phyloP scores from a whole-genome alignment of 805 yeast species.

The Spathaspora boniae region DNA sequence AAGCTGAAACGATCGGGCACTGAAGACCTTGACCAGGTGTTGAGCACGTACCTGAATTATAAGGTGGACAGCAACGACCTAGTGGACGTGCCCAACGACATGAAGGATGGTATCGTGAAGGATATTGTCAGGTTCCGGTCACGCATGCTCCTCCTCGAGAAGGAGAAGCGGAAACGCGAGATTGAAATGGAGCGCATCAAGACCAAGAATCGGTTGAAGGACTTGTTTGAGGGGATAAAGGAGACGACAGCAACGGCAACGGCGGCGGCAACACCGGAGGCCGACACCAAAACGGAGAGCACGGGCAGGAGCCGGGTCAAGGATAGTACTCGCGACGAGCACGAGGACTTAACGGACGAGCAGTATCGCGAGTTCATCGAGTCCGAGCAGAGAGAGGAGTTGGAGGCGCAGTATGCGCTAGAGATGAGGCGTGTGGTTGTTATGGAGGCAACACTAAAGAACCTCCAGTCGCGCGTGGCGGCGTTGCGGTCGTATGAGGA shows the following conservation, averaged over 20 bases:
- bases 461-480: slow-evolving; percentile 14
- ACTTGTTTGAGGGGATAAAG: slow-evolving; percentile 39
- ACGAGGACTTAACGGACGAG: slow-evolving; percentile 26
- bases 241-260: slow-evolving; percentile 21
- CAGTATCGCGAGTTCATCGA: slow-evolving; percentile 22
- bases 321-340: slow-evolving; percentile 15
- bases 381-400: slow-evolving; percentile 19
- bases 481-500: slow-evolving; percentile 32
- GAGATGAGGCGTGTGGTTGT: slow-evolving; percentile 13
- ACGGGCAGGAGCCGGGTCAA: slow-evolving; percentile 2
- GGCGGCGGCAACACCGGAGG: slow-evolving; percentile 1
- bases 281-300: slow-evolving; percentile 4
- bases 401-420: slow-evolving; percentile 18
- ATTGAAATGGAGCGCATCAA: slow-evolving; percentile 45
- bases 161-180: slow-evolving; percentile 48
- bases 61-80: slow-evolving; percentile 56
- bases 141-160: slow-evolving; percentile 50
- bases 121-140: slow-evolving; percentile 57
- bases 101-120: slow-evolving; percentile 49
- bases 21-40: slow-evolving; percentile 33
- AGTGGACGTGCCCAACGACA: slow-evolving; percentile 52
- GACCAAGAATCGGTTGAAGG: slow-evolving; percentile 45
- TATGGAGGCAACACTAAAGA: slow-evolving; percentile 17
- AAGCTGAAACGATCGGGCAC: slow-evolving; percentile 22
- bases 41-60: slow-evolving; percentile 38